phyloP scores from a whole-genome alignment of 1,139 yeast genomes.

The Hyphopichia burtonii region DNA sequence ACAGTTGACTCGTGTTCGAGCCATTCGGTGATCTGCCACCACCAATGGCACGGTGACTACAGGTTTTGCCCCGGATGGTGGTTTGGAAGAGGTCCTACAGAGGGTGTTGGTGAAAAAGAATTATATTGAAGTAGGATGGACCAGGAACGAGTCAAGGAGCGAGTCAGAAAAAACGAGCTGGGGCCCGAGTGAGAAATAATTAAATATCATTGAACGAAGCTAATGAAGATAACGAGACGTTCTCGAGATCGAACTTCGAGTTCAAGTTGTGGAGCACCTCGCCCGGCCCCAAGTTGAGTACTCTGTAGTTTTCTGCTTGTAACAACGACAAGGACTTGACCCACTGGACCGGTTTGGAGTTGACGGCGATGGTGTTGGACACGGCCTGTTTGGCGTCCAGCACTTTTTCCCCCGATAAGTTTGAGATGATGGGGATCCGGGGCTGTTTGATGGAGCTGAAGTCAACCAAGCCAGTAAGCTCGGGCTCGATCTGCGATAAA shows the following conservation, averaged over 20 bases:
- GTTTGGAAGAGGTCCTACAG: no score
- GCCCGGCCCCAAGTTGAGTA: slow-evolving; percentile 43
- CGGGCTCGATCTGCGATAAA: slow-evolving; percentile 36
- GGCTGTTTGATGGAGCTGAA: slow-evolving; percentile 6
- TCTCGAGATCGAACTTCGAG: slow-evolving; percentile 13
- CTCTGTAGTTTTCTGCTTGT: slow-evolving; percentile 15
- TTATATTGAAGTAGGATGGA: not conserved
- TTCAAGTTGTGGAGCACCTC: slow-evolving; percentile 25
- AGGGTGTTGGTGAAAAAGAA: not conserved
- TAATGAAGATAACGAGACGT: not conserved
- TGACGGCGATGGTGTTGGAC: slow-evolving; percentile 30
- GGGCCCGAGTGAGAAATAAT: slow-evolving; percentile 1
- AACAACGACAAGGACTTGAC: slow-evolving; percentile 28
- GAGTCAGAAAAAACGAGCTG: not conserved
- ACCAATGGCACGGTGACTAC: no score
- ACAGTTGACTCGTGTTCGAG: slow-evolving; percentile 6
- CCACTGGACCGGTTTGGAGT: slow-evolving; percentile 48
- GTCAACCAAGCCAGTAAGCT: slow-evolving; percentile 13
- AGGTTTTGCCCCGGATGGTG: no score
- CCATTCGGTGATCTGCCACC: no score
- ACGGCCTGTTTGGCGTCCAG: slow-evolving; percentile 17
- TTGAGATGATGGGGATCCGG: slow-evolving; percentile 31
- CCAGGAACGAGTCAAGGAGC: not conserved
- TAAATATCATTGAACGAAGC: not conserved
- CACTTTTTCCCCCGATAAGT: slow-evolving; percentile 29